These are phyloP conservation scores for Suillus spraguei DNA, from an alignment of 768 basidiomycete genomes.

Conservation along the genomic window DNA sequence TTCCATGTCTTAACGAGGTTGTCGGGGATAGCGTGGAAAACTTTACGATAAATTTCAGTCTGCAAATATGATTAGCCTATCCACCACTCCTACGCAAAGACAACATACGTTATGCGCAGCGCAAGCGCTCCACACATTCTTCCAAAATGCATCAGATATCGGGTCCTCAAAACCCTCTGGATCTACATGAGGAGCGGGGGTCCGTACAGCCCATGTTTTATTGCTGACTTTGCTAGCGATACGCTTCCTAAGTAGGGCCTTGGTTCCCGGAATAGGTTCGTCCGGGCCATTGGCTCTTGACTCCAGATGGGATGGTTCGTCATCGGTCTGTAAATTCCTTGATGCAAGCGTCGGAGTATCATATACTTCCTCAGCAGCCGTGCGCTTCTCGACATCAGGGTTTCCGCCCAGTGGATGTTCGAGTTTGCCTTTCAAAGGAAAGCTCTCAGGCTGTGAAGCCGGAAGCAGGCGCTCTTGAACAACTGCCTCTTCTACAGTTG, in stretches of 20 bases:
- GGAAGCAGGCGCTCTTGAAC: conserved; percentile 51
- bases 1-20: conserved; percentile 95
- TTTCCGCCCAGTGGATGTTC: conserved; percentile 19
- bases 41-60: conserved; percentile 96
- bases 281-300: conserved; percentile 45
- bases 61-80: conserved; percentile 32
- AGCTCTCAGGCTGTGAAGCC: conserved; percentile 30
- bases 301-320: conserved; percentile 49
- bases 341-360: conserved; percentile 60
- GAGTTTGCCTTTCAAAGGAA: conserved; percentile 34
- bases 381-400: conserved; percentile 32
- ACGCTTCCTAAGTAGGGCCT: conserved; percentile 56
- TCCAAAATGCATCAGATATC: conserved; percentile 86
- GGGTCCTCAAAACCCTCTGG: conserved; percentile 88
- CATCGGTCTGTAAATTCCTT: conserved; percentile 41
- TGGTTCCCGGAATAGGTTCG: conserved; percentile 49
- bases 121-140: conserved; percentile 82
- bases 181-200: conserved; percentile 70
- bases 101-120: conserved; percentile 84
- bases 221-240: conserved; percentile 50
- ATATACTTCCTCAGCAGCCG: conserved; percentile 46
- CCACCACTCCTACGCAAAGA: background rate
- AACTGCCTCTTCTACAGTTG: conserved; percentile 70
- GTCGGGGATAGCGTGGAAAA: conserved; percentile 93
- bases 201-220: conserved; percentile 64